These are phyloP conservation scores for Butyriboletus loyo DNA, from an alignment of 768 basidiomycete genomes.

Conservation along the genomic window DNA sequence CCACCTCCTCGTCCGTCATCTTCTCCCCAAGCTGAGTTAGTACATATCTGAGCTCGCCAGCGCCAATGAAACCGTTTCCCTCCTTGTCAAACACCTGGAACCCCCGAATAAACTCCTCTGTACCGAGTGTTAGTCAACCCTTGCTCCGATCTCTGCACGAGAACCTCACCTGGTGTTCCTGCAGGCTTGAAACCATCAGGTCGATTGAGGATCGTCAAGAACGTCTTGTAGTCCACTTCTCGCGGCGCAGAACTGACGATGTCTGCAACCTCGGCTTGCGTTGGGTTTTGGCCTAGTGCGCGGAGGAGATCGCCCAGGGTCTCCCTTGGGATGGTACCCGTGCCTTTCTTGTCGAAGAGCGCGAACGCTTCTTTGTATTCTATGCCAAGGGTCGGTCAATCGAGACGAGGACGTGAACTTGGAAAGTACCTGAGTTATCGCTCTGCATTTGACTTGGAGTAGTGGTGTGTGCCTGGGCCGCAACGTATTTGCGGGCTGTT, in stretches of 20 bases:
- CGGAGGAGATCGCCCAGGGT: conserved; percentile 90
- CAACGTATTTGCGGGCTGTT: too few relatives aligned
- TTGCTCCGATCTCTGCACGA: not conserved
- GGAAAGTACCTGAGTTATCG: conserved; percentile 50
- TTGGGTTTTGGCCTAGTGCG: conserved; percentile 98
- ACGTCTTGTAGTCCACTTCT: conserved; percentile 92
- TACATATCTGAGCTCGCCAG: conserved; percentile 70
- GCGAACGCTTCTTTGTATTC: conserved; percentile 98
- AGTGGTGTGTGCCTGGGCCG: too few relatives aligned
- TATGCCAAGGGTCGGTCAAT: conserved; percentile 29
- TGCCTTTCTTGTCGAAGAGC: conserved; percentile 96
- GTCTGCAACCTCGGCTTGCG: conserved; percentile 92
- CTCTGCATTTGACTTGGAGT: conserved; percentile 31
- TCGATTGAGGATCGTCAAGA: conserved; percentile 87
- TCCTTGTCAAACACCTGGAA: conserved; percentile 97
- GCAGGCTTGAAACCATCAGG: conserved; percentile 98
- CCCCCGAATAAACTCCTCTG: conserved; percentile 98
- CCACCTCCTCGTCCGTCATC: conserved; percentile 97
- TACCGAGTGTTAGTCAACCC: not conserved
- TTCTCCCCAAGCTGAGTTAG: conserved; percentile 97
- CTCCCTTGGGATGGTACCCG: conserved; percentile 83
- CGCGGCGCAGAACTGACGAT: conserved; percentile 69
- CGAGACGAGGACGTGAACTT: not conserved
- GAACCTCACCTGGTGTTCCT: conserved; percentile 78
- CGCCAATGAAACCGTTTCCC: conserved; percentile 69